phyloP scores from a whole-genome alignment of 106 monocot species.

The Phalaenopsis aphrodite region DNA sequence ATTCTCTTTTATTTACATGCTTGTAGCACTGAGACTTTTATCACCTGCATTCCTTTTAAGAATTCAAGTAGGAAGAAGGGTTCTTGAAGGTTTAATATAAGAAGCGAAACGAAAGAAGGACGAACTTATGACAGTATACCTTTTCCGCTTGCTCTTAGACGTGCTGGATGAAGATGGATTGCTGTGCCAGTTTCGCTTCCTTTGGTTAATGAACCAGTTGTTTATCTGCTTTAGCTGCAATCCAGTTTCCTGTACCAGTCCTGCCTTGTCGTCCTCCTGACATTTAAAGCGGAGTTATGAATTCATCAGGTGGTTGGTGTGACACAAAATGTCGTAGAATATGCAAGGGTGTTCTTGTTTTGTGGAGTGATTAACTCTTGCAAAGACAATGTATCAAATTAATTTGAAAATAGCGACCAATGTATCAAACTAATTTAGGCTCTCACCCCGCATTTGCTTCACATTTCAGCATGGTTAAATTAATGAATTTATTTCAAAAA shows the following conservation, averaged over 20 bases:
- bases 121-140: slow-evolving; percentile 16
- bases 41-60: slow-evolving; percentile 5
- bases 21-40: not conserved
- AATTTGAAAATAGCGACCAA: no score
- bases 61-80: not conserved
- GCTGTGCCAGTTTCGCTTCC: slow-evolving; percentile 97
- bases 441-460: no score
- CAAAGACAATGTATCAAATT: no score
- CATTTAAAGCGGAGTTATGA: not conserved
- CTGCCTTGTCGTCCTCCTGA: slow-evolving; percentile 94
- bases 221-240: slow-evolving; percentile 95
- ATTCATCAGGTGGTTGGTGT: not conserved
- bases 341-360: no score
- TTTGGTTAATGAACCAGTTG: slow-evolving; percentile 99
- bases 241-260: slow-evolving; percentile 87
- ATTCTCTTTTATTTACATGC: not conserved
- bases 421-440: no score
- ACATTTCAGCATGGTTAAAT: no score
- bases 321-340: no score
- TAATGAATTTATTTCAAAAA: no score
- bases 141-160: slow-evolving; percentile 77
- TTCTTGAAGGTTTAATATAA: not conserved
- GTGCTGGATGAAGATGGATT: slow-evolving; percentile 74
- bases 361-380: no score
- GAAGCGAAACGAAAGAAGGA: not conserved